phyloP scores from a whole-genome alignment of 2,329 filamentous ascomycete species.

The Coniochaeta ligniaria region DNA sequence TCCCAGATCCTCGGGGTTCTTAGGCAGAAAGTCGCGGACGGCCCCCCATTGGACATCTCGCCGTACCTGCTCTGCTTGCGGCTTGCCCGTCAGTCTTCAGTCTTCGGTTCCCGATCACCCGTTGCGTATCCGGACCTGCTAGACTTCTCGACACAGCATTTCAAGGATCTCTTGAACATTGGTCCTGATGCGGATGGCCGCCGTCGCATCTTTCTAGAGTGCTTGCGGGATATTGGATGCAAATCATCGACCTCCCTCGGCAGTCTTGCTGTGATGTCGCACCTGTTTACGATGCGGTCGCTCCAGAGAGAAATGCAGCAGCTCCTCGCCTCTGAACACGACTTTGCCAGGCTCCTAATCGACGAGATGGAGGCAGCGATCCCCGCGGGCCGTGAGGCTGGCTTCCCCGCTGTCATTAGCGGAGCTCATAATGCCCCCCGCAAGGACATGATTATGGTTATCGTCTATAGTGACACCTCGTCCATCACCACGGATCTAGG shows the following conservation, averaged over 20 bases:
- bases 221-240: constrained; percentile 59
- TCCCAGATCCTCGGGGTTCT: constrained; percentile 46
- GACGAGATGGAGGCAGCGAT: constrained; percentile 56
- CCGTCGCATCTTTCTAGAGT: constrained; percentile 55
- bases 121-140: constrained; percentile 57
- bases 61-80: constrained; percentile 51
- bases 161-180: constrained; percentile 51
- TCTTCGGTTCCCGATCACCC: constrained; percentile 42
- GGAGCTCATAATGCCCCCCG: constrained; percentile 43
- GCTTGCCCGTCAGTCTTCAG: constrained; percentile 64
- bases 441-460: constrained; percentile 56
- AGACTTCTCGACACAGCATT: constrained; percentile 51
- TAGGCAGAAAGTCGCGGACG: background rate
- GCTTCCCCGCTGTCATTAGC: constrained; percentile 36
- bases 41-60: background rate
- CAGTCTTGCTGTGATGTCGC: constrained; percentile 59
- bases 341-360: constrained; percentile 54
- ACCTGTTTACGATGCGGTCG: constrained; percentile 35
- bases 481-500: constrained; percentile 57
- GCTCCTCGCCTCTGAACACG: constrained; percentile 51
- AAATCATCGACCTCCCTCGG: constrained; percentile 61
- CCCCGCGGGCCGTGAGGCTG: constrained; percentile 27
- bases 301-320: constrained; percentile 44
- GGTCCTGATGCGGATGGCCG: constrained; percentile 50
- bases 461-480: constrained; percentile 37